phyloP scores from a whole-genome alignment of 208 protist species.

The Novymonas esmeraldas region DNA sequence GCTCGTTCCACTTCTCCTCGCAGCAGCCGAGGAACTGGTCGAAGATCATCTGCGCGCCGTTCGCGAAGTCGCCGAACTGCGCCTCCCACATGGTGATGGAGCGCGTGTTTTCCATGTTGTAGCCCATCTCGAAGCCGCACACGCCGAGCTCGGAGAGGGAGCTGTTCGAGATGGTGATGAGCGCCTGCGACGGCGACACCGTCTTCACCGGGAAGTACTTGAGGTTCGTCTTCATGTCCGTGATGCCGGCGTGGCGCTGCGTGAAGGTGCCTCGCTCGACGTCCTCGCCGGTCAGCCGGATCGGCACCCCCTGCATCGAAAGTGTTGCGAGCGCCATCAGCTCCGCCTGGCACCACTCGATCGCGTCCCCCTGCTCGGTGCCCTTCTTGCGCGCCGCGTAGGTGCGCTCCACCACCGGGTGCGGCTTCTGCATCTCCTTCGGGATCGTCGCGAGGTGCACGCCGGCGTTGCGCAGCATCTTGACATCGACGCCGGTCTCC shows the following conservation, averaged over 20 bases:
- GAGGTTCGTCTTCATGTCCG: slow-evolving; percentile 94
- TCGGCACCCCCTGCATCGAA: slow-evolving; percentile 91
- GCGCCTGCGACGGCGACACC: slow-evolving; percentile 76
- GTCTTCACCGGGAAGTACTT: slow-evolving; percentile 85
- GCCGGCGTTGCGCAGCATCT: slow-evolving; percentile 67
- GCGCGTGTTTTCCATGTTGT: slow-evolving; percentile 95
- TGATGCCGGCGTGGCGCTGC: slow-evolving; percentile 96
- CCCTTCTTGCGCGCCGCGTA: slow-evolving; percentile 85
- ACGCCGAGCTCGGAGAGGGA: slow-evolving; percentile 97
- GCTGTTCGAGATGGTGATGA: slow-evolving; percentile 95
- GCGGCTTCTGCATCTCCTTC: slow-evolving; percentile 78
- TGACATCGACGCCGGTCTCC: slow-evolving; percentile 76
- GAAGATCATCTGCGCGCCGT: slow-evolving; percentile 99
- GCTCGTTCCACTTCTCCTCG: slow-evolving; percentile 98
- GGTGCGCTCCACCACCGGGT: slow-evolving; percentile 91
- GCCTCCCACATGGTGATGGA: slow-evolving; percentile 98
- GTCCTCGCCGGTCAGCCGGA: slow-evolving; percentile 96
- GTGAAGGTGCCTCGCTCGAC: slow-evolving; percentile 99
- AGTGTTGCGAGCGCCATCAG: slow-evolving; percentile 95
- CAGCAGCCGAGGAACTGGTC: slow-evolving; percentile 95
- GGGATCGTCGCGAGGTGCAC: slow-evolving; percentile 89
- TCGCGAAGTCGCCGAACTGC: slow-evolving; percentile 99
- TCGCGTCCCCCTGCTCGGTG: slow-evolving; percentile 82
- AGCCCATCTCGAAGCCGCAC: slow-evolving; percentile 97
- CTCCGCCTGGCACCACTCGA: slow-evolving; percentile 97